phyloP scores from a whole-genome alignment of 495 filamentous ascomycete species.

The Neurospora hispaniola region DNA sequence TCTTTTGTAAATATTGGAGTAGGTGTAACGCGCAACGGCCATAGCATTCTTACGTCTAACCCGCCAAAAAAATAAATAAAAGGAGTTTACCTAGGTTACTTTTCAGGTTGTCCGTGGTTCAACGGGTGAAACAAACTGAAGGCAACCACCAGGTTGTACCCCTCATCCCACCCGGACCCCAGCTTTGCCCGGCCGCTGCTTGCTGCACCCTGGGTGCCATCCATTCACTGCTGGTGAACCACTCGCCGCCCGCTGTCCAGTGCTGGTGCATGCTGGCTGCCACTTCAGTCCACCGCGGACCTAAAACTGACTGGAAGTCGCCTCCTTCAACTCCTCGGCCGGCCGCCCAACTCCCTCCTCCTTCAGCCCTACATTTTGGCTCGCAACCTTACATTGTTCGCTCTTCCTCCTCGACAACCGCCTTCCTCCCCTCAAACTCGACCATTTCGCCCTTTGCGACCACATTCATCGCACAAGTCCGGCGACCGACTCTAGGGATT shows the following conservation, averaged over 20 bases:
- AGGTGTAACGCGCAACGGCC: not conserved
- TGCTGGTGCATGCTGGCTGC: not conserved
- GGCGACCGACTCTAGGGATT: not conserved
- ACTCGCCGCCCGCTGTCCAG: not conserved
- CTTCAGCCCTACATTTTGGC: slow-evolving; percentile 16
- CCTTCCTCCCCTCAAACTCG: not conserved
- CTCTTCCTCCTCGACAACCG: not conserved
- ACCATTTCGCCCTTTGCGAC: not conserved
- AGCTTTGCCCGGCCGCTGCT: not conserved
- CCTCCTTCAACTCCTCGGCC: slow-evolving; percentile 4
- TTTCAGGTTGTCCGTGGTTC: not conserved
- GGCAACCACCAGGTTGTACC: slow-evolving; percentile 2
- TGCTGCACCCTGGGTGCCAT: not conserved
- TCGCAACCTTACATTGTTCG: not conserved
- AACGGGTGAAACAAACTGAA: slow-evolving; percentile 1
- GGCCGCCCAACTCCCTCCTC: slow-evolving; percentile 15
- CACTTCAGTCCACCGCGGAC: not conserved
- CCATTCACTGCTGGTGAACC: not conserved
- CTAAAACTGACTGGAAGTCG: not conserved
- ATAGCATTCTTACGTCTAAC: not conserved
- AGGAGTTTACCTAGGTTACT: too few species aligned
- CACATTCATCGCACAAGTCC: not conserved
- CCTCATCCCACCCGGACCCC: slow-evolving; percentile 10
- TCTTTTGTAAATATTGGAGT: not conserved
- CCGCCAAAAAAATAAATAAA: not conserved